Evolutionary conservation across 1,139 yeast genomes (phyloP).

Genomic region (Hyphopichia fennica): DNA sequence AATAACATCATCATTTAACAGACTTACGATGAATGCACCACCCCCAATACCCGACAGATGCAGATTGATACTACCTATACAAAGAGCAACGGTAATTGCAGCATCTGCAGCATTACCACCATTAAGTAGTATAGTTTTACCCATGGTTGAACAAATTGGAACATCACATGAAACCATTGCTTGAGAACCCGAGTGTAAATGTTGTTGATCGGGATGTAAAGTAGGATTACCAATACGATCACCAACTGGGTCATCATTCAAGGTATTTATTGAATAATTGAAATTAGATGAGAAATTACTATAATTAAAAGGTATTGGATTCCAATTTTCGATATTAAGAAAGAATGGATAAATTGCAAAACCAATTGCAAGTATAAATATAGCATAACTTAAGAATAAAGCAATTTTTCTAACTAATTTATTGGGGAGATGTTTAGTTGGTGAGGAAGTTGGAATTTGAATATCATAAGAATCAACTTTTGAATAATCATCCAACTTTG

Average conservation of each 20-base stretch:
- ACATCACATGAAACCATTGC: constrained; percentile 83
- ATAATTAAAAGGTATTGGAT: not conserved
- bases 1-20: constrained; percentile 44
- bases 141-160: constrained; percentile 69
- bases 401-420: not conserved
- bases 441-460: not conserved
- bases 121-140: constrained; percentile 55
- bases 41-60: constrained; percentile 94
- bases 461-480: too few relatives aligned
- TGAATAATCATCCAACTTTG: too few relatives aligned
- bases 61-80: constrained; percentile 82
- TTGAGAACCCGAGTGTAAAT: constrained; percentile 28
- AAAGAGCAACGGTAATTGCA: constrained; percentile 82
- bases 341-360: not conserved
- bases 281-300: not conserved
- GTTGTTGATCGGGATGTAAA: constrained; percentile 29
- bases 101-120: constrained; percentile 92
- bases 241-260: constrained; percentile 23
- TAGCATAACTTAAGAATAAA: not conserved
- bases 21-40: constrained; percentile 73
- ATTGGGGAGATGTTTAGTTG: not conserved
- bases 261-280: not conserved
- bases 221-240: constrained; percentile 36
- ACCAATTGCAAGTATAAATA: not conserved
- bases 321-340: not conserved